A percentile compares a stretch with the other conserved stretches of the same genome.
phyloP scores from a whole-genome alignment of 2,329 filamentous ascomycete genomes.

The Xylariaceae sp. region DNA sequence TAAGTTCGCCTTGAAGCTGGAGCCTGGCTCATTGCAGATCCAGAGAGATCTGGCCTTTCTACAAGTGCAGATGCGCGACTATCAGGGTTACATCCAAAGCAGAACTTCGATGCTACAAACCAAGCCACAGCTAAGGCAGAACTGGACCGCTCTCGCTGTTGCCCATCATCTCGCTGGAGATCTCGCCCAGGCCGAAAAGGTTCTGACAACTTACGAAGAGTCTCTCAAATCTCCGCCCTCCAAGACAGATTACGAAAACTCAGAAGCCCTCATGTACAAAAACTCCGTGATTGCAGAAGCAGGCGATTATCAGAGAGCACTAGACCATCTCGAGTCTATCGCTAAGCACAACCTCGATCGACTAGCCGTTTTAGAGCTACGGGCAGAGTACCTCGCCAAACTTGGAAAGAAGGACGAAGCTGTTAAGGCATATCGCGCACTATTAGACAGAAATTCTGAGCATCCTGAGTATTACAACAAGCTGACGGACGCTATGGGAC shows the following conservation, averaged over 20 bases:
- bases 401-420: constrained; percentile 81
- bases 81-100: constrained; percentile 89
- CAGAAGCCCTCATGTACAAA: constrained; percentile 93
- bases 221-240: constrained; percentile 83
- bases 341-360: constrained; percentile 82
- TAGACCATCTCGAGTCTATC: constrained; percentile 83
- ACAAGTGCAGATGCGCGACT: constrained; percentile 96
- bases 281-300: constrained; percentile 92
- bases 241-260: constrained; percentile 85
- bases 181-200: constrained; percentile 83
- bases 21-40: constrained; percentile 94
- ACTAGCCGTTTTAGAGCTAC: constrained; percentile 82
- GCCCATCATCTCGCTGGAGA: constrained; percentile 92
- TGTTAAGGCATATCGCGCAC: constrained; percentile 76
- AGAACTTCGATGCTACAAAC: constrained; percentile 86
- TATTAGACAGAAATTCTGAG: constrained; percentile 88
- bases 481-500: constrained; percentile 70
- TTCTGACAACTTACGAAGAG: constrained; percentile 89
- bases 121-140: constrained; percentile 81
- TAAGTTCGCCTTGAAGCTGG: constrained; percentile 89
- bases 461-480: constrained; percentile 85
- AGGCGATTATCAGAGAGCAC: constrained; percentile 79
- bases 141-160: constrained; percentile 97
- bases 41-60: constrained; percentile 91
- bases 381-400: constrained; percentile 81